Evolutionary conservation across 208 protist species (phyloP).

Genomic region (Crithidia fasciculata): DNA sequence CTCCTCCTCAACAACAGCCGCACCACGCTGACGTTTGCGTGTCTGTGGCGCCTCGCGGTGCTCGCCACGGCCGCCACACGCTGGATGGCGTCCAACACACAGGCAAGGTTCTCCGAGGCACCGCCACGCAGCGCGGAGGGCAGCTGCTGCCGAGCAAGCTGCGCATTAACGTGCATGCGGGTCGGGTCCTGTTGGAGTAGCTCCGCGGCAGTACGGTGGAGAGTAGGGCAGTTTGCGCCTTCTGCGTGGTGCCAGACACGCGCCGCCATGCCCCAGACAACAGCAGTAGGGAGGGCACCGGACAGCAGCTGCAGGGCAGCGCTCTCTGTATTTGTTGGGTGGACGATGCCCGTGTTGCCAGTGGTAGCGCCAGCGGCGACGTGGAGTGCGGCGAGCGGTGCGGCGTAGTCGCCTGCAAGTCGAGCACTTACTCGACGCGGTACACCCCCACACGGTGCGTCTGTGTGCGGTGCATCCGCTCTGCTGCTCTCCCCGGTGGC

Average conservation of each 20-base stretch:
- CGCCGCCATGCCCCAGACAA: constrained; percentile 22
- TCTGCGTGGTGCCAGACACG: background rate
- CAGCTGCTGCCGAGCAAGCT: background rate
- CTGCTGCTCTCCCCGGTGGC: background rate
- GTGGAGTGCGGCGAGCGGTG: background rate
- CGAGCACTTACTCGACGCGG: background rate
- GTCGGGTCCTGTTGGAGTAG: constrained; percentile 4
- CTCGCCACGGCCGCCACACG: background rate
- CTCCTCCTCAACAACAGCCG: background rate
- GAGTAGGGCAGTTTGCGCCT: background rate
- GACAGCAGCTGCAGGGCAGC: background rate
- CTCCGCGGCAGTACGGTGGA: constrained; percentile 11
- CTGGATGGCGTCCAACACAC: background rate
- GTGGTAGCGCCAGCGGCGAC: background rate
- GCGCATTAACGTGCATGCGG: background rate
- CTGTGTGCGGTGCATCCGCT: background rate
- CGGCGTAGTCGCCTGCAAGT: background rate
- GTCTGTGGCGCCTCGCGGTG: background rate
- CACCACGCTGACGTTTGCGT: background rate
- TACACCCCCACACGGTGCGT: no score
- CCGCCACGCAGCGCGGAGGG: background rate
- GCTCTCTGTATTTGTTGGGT: no score
- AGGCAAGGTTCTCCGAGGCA: background rate
- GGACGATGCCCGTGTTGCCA: background rate
- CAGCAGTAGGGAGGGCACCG: constrained; percentile 9